Conservation (phyloP, 345 rosid species). For the Dimocarpus longan region DNA sequence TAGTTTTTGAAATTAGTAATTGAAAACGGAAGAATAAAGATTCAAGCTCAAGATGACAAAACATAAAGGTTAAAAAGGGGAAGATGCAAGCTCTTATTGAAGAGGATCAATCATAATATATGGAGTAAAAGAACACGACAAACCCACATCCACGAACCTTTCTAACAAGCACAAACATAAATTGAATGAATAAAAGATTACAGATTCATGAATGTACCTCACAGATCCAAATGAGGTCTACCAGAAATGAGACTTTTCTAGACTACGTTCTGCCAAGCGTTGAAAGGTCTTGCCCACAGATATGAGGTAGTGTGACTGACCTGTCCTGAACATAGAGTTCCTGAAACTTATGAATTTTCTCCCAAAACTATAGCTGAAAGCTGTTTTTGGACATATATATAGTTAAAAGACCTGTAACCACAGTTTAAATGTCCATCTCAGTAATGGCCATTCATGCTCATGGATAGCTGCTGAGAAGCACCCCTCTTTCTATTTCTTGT, state of each 20-base stretch:
- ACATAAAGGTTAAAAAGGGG: no score
- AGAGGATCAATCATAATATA: not conserved
- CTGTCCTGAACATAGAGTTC: no score
- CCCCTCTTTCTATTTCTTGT: conserved; percentile 26
- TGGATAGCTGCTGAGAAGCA: conserved; percentile 30
- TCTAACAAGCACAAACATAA: conserved; percentile 2
- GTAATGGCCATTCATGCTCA: conserved; percentile 21
- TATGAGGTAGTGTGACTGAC: not conserved
- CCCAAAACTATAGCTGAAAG: not conserved
- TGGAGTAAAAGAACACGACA: not conserved
- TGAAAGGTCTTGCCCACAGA: not conserved
- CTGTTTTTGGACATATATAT: not conserved
- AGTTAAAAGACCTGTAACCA: not conserved
- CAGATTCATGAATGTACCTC: not conserved
- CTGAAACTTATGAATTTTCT: no score
- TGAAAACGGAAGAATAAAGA: no score
- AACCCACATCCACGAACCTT: not conserved
- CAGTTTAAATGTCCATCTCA: not conserved
- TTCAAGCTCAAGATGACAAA: no score
- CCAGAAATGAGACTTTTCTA: not conserved
- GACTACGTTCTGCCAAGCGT: not conserved
- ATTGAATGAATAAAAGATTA: no score
- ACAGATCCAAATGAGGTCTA: no score
- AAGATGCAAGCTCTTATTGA: no score
- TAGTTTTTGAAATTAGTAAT: no score